Base-by-base conservation (phyloP, 345 rosid species). In the Sisymbrium irio region DNA sequence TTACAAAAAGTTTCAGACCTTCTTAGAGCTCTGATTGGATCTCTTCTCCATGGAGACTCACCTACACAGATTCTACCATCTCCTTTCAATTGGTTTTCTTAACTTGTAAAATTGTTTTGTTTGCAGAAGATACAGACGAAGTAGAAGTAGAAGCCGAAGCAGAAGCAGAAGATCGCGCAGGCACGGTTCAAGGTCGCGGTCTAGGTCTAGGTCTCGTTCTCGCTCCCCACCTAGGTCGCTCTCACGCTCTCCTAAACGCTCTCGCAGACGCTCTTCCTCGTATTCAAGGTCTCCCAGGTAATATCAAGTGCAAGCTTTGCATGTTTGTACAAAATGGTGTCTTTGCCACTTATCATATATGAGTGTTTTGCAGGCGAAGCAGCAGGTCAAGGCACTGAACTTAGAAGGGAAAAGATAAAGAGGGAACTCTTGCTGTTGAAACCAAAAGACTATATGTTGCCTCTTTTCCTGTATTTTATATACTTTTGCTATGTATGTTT, bases 221-320 rank as follows among this genome's bases (percentile, higher is more conserved):
- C 53, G n/a, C 1, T 67, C 85, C 4, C 86, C 70, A 8, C 82
- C 88, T 0, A 74, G 37, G 28, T 85, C 90, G 12, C 68, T 11
- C 6, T 80, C 85, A 53, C 79, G 56, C 9, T 75, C 86, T 13
- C 77, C 74, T 0, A 71, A 83, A 19, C 85, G 76, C 20, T 84
- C 90, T 0, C 78, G 30, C 4, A 80, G 83, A 33, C 82, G 73
- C 13, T 83, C 86, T 15, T 75, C 62, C 19, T 75, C 86, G 6
- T 73, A 39, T 41, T 83, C 93, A 50, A 84, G 83, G 67, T 88
- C 97, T 6, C 97, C 96, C n/a, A 89, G 96, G 97, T 88, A 58
- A 76, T 18, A 37, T 11, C 42, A 49, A 25, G 18, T 59, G 55
- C 49, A 64, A 49, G 32, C 39, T 58, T 65, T 65, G 22, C 56